Conservation (phyloP, 495 filamentous ascomycete species). For the Apiosordaria backusii region DNA sequence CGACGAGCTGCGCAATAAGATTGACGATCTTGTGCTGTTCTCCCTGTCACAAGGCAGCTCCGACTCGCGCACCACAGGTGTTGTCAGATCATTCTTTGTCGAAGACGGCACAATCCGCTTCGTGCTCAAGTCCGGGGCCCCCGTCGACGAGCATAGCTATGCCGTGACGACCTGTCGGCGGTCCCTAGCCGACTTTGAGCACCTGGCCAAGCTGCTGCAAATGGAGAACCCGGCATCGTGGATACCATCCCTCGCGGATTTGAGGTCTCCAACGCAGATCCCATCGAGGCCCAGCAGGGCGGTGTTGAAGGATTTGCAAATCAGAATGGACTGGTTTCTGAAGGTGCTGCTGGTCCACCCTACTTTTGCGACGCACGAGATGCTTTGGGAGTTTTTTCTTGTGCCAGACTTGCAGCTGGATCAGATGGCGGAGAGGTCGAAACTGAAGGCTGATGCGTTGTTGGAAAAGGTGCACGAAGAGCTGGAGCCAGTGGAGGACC, state of each 20-base stretch:
- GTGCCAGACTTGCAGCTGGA: slow-evolving; percentile 90
- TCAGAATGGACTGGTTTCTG: slow-evolving; percentile 81
- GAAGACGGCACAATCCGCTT: slow-evolving; percentile 93
- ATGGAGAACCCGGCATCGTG: slow-evolving; percentile 94
- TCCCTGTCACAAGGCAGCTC: slow-evolving; percentile 59
- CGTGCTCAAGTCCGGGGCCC: slow-evolving; percentile 89
- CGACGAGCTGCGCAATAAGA: slow-evolving; percentile 92
- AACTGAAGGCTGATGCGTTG: slow-evolving; percentile 76
- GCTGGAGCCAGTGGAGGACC: slow-evolving; percentile 76
- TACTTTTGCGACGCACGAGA: slow-evolving; percentile 93
- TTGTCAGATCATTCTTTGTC: slow-evolving; percentile 96
- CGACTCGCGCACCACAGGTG: slow-evolving; percentile 82
- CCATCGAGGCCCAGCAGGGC: slow-evolving; percentile 86
- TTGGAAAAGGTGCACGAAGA: slow-evolving; percentile 85
- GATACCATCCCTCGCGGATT: slow-evolving; percentile 74
- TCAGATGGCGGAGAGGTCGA: slow-evolving; percentile 84
- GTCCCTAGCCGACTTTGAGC: slow-evolving; percentile 89
- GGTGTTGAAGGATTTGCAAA: slow-evolving; percentile 80
- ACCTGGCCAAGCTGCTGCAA: slow-evolving; percentile 78
- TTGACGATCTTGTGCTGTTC: slow-evolving; percentile 89
- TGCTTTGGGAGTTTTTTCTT: slow-evolving; percentile 98
- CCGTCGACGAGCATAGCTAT: slow-evolving; percentile 61
- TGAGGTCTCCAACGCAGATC: slow-evolving; percentile 86
- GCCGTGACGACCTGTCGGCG: slow-evolving; percentile 92
- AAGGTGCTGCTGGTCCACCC: slow-evolving; percentile 82